Evolutionary conservation across 2,329 filamentous ascomycete species (phyloP).

Genomic region (Talaromyces sp.): DNA sequence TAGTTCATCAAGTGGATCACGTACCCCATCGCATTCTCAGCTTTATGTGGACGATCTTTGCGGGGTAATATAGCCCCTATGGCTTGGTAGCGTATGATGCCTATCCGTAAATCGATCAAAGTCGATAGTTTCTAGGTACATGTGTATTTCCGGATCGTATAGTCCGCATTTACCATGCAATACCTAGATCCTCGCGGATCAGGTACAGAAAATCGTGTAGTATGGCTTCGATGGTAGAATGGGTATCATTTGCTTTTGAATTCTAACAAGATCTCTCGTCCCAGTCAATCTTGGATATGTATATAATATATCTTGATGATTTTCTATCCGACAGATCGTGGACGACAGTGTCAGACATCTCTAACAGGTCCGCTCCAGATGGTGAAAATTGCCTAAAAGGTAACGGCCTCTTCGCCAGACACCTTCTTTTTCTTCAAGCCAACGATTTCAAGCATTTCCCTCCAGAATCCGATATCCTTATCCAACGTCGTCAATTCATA

Average conservation of each 20-base stretch:
- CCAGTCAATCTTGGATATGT: not conserved
- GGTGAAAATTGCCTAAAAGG: not conserved
- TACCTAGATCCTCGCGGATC: too few species aligned
- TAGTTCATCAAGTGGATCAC: not conserved
- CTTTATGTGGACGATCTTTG: not conserved
- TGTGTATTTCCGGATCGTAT: not conserved
- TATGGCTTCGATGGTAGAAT: too few species aligned
- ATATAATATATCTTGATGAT: not conserved
- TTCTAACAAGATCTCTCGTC: not conserved
- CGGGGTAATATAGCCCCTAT: not conserved
- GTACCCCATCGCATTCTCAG: not conserved
- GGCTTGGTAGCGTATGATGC: not conserved
- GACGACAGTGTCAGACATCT: too few species aligned
- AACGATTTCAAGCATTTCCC: slow-evolving; percentile 6
- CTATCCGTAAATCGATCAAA: too few species aligned
- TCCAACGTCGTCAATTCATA: slow-evolving; percentile 17
- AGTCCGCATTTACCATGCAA: not conserved
- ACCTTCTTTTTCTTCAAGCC: slow-evolving; percentile 5
- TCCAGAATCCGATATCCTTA: slow-evolving; percentile 16
- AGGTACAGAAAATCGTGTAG: too few species aligned
- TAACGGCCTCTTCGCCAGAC: not conserved
- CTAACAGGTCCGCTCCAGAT: not conserved
- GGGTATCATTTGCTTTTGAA: not conserved
- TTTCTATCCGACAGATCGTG: not conserved
- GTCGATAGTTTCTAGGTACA: not conserved